Conservation (phyloP, 208 protist species). For the Leptomonas seymouri region DNA sequence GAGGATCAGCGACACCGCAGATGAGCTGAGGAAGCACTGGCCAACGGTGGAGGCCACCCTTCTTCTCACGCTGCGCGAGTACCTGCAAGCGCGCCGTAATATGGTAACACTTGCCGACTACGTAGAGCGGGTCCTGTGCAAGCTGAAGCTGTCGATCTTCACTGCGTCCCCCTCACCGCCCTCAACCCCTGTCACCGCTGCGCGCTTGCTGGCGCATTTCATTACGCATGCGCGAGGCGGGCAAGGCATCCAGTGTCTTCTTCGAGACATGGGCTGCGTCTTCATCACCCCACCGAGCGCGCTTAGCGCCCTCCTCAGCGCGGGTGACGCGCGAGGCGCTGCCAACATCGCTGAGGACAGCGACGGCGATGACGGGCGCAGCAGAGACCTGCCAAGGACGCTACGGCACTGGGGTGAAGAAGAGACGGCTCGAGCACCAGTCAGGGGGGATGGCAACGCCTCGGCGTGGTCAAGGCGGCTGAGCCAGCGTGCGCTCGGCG, state of each 20-base stretch:
- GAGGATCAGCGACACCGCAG: not conserved
- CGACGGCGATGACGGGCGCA: not conserved
- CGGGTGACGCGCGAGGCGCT: not conserved
- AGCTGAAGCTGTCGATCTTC: constrained; percentile 43
- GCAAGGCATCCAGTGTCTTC: constrained; percentile 33
- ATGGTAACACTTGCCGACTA: constrained; percentile 67
- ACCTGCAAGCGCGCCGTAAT: constrained; percentile 45
- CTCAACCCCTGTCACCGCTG: not conserved
- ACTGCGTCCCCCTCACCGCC: not conserved
- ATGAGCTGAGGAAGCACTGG: constrained; percentile 4
- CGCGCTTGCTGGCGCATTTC: constrained; percentile 16
- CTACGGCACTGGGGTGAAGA: not conserved
- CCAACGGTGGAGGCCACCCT: constrained; percentile 51
- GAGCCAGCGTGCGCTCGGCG: constrained; percentile 24
- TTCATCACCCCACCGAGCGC: constrained; percentile 52
- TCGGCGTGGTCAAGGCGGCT: constrained; percentile 21
- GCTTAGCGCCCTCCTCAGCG: constrained; percentile 15
- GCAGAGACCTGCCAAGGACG: not conserved
- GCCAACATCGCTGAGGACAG: too few species aligned
- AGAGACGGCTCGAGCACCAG: too few species aligned
- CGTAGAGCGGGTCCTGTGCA: constrained; percentile 64
- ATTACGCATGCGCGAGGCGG: constrained; percentile 19
- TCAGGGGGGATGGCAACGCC: too few species aligned
- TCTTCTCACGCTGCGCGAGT: constrained; percentile 69
- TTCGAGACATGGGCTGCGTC: constrained; percentile 66